Percentiles rank a stretch among this genome's conserved stretches.
Evolutionary conservation across 2,329 filamentous ascomycete species (phyloP).

Genomic region (Hymenoscyphus linearis): DNA sequence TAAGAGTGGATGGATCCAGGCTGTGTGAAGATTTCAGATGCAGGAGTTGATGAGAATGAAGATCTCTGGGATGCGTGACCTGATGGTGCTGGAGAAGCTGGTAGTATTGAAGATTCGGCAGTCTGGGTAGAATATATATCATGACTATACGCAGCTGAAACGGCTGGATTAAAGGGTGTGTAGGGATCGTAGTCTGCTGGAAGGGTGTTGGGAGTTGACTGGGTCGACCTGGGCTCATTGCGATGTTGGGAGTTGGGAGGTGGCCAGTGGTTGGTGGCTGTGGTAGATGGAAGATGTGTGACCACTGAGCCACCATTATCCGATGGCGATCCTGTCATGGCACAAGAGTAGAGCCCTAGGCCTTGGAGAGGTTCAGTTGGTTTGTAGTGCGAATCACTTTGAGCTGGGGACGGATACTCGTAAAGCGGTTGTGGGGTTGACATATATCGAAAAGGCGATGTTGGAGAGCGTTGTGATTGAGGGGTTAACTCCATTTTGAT

Average conservation of each 20-base stretch:
- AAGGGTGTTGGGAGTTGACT: slow-evolving; percentile 39
- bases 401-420: slow-evolving; percentile 32
- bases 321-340: slow-evolving; percentile 26
- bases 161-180: slow-evolving; percentile 40
- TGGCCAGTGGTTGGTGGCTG: slow-evolving; percentile 26
- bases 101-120: slow-evolving; percentile 30
- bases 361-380: slow-evolving; percentile 27
- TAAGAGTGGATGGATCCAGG: slow-evolving; percentile 28
- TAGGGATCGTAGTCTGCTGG: slow-evolving; percentile 49
- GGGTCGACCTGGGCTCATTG: slow-evolving; percentile 24
- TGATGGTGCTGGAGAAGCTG: slow-evolving; percentile 29
- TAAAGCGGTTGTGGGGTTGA: slow-evolving; percentile 29
- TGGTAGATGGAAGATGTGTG: slow-evolving; percentile 20
- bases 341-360: slow-evolving; percentile 29
- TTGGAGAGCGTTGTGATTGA: slow-evolving; percentile 29
- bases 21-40: slow-evolving; percentile 30
- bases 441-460: slow-evolving; percentile 27
- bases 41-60: slow-evolving; percentile 31
- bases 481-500: slow-evolving; percentile 32
- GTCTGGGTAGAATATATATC: slow-evolving; percentile 42
- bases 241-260: slow-evolving; percentile 22
- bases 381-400: slow-evolving; percentile 29
- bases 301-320: slow-evolving; percentile 20
- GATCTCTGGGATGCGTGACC: slow-evolving; percentile 30
- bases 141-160: slow-evolving; percentile 41